Evolutionary conservation across 495 filamentous ascomycete genomes (phyloP).

Genomic region (Hamigera avellanea): DNA sequence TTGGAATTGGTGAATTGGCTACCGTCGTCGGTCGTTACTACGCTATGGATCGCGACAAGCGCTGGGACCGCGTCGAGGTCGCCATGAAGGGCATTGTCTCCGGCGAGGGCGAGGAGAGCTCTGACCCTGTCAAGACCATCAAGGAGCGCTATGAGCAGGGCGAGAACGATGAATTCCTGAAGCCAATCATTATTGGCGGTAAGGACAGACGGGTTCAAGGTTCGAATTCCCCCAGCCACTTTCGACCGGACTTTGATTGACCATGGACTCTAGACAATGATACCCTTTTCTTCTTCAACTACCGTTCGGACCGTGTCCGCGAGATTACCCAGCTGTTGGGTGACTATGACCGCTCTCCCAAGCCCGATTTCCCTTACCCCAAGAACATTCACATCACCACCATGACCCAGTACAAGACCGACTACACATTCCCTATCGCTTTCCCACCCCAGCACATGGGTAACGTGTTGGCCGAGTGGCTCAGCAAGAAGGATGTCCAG

Average conservation of each 20-base stretch:
- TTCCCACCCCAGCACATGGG: slow-evolving; percentile 93
- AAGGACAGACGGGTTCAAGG: slow-evolving; percentile 74
- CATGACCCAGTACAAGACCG: slow-evolving; percentile 98
- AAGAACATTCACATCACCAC: slow-evolving; percentile 85
- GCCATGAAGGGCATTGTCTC: slow-evolving; percentile 75
- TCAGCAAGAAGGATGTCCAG: slow-evolving; percentile 73
- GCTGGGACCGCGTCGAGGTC: slow-evolving; percentile 89
- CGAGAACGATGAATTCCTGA: slow-evolving; percentile 95
- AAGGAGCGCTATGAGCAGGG: slow-evolving; percentile 74
- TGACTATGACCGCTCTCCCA: slow-evolving; percentile 78
- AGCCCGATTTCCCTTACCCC: slow-evolving; percentile 87
- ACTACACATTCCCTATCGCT: slow-evolving; percentile 86
- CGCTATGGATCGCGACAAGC: slow-evolving; percentile 99
- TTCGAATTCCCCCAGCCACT: slow-evolving; percentile 19
- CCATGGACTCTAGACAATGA: slow-evolving; percentile 54
- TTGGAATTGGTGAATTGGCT: slow-evolving; percentile 78
- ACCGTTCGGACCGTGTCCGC: slow-evolving; percentile 94
- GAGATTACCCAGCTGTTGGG: slow-evolving; percentile 93
- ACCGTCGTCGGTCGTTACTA: slow-evolving; percentile 95
- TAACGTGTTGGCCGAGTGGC: slow-evolving; percentile 92
- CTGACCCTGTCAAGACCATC: slow-evolving; percentile 76
- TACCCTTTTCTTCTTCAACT: slow-evolving; percentile 99
- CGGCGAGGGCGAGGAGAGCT: slow-evolving; percentile 77
- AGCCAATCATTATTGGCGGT: slow-evolving; percentile 90
- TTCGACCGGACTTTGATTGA: background rate